Percentiles rank a stretch among this genome's conserved stretches.
Evolutionary conservation across 2,329 filamentous ascomycete species (phyloP).

Genomic region (Xylariaceae sp.): DNA sequence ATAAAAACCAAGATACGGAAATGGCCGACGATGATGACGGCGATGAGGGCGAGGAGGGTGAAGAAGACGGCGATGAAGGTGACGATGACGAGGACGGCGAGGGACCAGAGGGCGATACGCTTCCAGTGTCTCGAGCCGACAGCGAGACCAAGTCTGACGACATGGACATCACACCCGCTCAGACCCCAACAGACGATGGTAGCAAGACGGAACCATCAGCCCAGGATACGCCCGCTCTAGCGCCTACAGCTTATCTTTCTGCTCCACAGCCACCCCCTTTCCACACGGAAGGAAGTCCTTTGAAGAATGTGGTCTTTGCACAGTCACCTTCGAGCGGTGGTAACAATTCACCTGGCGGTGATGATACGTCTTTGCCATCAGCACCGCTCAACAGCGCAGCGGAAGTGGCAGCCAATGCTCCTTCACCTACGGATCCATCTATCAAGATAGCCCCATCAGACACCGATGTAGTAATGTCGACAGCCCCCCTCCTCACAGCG

Average conservation of each 20-base stretch:
- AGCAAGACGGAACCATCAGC: conserved; percentile 15
- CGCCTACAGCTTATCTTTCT: conserved; percentile 5
- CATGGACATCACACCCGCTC: conserved; percentile 30
- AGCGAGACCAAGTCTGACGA: conserved; percentile 29
- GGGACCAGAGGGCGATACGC: conserved; percentile 42
- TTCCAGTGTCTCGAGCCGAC: conserved; percentile 26
- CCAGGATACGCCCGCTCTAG: conserved; percentile 3
- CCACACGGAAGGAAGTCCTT: conserved; percentile 17
- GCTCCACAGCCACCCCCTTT: conserved; percentile 7
- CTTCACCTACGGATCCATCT: background rate
- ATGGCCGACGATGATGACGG: conserved; percentile 49
- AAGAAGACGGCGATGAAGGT: conserved; percentile 40
- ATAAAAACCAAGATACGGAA: conserved; percentile 44
- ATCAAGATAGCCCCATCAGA: conserved; percentile 3
- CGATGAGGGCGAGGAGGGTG: conserved; percentile 44
- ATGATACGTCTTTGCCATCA: background rate
- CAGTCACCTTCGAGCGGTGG: conserved; percentile 9
- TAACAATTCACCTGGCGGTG: conserved; percentile 2
- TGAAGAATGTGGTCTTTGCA: conserved; percentile 16
- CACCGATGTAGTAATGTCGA: conserved; percentile 11
- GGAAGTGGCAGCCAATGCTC: background rate
- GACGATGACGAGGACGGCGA: conserved; percentile 39
- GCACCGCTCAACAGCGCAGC: no score
- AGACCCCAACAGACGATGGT: conserved; percentile 21
- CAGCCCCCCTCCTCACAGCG: background rate